Evolutionary conservation across 1,284 basidiomycete genomes (phyloP), one percentile per base, ranked within the genome.

Genomic region (Rhodotorula sp.): DNA sequence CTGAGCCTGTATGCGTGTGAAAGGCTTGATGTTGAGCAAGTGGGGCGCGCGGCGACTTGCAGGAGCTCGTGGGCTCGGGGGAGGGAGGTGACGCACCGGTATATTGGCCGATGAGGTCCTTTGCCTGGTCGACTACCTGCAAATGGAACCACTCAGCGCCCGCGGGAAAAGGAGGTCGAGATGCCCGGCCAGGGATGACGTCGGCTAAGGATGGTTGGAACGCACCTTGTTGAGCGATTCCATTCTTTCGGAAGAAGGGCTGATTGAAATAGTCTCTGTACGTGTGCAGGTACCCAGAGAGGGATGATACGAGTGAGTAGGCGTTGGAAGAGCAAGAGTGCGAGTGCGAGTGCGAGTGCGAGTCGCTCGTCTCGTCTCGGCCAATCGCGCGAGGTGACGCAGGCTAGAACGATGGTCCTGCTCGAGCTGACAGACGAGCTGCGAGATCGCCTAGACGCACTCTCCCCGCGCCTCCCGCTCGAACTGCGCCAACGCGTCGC

Each of bases 121-220:
- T 71, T 45, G 49, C 64, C 31, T 67, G 63, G 31, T 62, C 60
- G 59, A 67, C 45, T 28, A 67, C 26, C 65, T 70, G 65, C 10
- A 7, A 4, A 28, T 1, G n/a, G 7, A 18, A 26, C n/a, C 31
- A 12, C 28, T 64, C 62, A 64, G 55, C 31, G 18, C 2, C 34
- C 0, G 8, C n/a, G 21, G 1, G 16, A 16, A 0, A 6, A 7
- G 0, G 18, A 1, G 7, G 45, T 5, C 14, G 1, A 3, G 26
- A 12, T 14, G 23, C 8, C 23, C n/a, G 52, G 5, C 1, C 5
- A 14, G n/a, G 1, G 52, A 26, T 21, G 50, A 52, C 50, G 50
- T 52, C 19, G 50, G n/a, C 7, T 8, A 45, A 43, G 21, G 15
- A 8, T 2, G 19, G 7, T 21, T 16, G 38, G 3, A 10, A 43